These are phyloP conservation scores for Henningerozyma blattae DNA, from an alignment of 805 yeast species.

Conservation along the genomic window DNA sequence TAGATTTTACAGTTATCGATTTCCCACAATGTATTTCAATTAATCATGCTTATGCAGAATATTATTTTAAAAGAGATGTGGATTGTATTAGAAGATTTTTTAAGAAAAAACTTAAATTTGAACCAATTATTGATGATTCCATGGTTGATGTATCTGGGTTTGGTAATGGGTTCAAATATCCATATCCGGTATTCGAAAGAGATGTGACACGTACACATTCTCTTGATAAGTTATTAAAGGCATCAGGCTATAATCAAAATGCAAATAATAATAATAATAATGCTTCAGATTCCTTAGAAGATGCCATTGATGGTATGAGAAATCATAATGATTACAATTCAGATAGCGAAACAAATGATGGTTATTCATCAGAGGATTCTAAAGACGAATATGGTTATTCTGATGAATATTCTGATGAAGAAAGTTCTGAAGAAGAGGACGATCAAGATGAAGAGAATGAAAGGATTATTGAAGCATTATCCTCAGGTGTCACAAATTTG, in stretches of 20 bases:
- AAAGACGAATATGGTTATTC: constrained; percentile 15
- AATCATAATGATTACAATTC: constrained; percentile 24
- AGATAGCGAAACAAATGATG: constrained; percentile 39
- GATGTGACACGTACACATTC: constrained; percentile 59
- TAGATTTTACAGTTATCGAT: constrained; percentile 84
- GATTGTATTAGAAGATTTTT: constrained; percentile 81
- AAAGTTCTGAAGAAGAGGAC: constrained; percentile 19
- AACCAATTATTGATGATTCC: constrained; percentile 52
- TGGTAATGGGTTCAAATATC: constrained; percentile 67
- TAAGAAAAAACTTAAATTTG: constrained; percentile 61
- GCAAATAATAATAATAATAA: constrained; percentile 43
- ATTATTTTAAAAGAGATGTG: constrained; percentile 85
- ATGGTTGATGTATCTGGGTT: constrained; percentile 71
- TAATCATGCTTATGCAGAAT: constrained; percentile 80
- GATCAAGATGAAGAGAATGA: constrained; percentile 35
- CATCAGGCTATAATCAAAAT: constrained; percentile 69
- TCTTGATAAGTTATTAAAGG: constrained; percentile 79
- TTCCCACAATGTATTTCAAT: constrained; percentile 97
- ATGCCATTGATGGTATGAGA: constrained; percentile 61
- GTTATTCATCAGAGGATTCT: constrained; percentile 36
- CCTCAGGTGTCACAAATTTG: constrained; percentile 48
- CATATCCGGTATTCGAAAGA: constrained; percentile 68
- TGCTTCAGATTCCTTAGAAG: no score
- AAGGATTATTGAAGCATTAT: constrained; percentile 58
- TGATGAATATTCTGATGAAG: constrained; percentile 17